These are phyloP conservation scores for Psilocybe cyanescens DNA, from an alignment of 768 basidiomycete species.

Conservation along the genomic window DNA sequence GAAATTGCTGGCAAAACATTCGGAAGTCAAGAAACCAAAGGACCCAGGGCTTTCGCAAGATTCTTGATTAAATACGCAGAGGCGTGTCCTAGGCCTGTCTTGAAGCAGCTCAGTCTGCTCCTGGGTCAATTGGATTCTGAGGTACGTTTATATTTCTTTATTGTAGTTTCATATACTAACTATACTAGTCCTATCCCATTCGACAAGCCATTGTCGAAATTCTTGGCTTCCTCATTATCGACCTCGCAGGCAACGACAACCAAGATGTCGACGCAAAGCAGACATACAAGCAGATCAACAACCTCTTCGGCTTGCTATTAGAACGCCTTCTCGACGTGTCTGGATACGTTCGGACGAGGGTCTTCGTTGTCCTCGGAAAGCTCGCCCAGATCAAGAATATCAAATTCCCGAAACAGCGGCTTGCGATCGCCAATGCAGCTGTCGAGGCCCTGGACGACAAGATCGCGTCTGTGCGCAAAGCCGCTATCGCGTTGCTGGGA, in stretches of 20 bases:
- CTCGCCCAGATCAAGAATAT: slow-evolving; percentile 68
- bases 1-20: slow-evolving; percentile 85
- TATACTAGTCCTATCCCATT: slow-evolving; percentile 87
- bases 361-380: slow-evolving; percentile 74
- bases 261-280: slow-evolving; percentile 50
- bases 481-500: slow-evolving; percentile 74
- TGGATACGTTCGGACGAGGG: slow-evolving; percentile 91
- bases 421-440: slow-evolving; percentile 75
- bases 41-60: slow-evolving; percentile 80
- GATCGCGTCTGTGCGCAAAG: slow-evolving; percentile 84
- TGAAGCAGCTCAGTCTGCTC: slow-evolving; percentile 89
- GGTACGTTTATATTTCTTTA: slow-evolving; percentile 41
- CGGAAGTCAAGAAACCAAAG: slow-evolving; percentile 82
- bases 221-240: slow-evolving; percentile 82
- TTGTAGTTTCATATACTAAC: background rate
- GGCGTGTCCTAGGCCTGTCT: slow-evolving; percentile 73
- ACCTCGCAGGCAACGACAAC: slow-evolving; percentile 63
- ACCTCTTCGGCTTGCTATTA: slow-evolving; percentile 81
- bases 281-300: slow-evolving; percentile 74
- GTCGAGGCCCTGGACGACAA: slow-evolving; percentile 89
- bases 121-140: slow-evolving; percentile 91
- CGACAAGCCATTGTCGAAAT: slow-evolving; percentile 94
- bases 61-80: slow-evolving; percentile 87
- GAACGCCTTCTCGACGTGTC: slow-evolving; percentile 89
- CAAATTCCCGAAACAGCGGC: slow-evolving; percentile 88